phyloP scores from a whole-genome alignment of 768 basidiomycete genomes.

The Ramaria rubella region DNA sequence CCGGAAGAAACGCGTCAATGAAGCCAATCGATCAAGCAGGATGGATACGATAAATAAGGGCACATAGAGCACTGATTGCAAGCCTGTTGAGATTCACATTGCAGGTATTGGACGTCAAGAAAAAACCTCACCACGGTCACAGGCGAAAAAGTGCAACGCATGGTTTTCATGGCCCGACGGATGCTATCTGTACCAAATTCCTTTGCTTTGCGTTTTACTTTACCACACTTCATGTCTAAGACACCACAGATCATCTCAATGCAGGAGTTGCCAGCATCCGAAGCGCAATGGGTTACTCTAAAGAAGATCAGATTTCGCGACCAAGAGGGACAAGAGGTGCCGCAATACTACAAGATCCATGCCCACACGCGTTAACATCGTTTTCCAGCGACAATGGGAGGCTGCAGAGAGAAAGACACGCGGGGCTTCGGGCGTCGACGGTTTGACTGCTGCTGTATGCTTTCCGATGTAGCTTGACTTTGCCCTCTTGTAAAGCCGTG shows the following conservation, averaged over 20 bases:
- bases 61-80: not conserved
- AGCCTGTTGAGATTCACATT: too few species aligned
- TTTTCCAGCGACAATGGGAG: constrained; percentile 75
- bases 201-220: not conserved
- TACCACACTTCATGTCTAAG: constrained; percentile 13
- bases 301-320: constrained; percentile 79
- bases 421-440: constrained; percentile 72
- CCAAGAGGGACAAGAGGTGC: constrained; percentile 65
- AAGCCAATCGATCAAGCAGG: not conserved
- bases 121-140: too few species aligned
- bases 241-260: constrained; percentile 47
- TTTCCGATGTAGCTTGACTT: not conserved
- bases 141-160: too few species aligned
- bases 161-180: too few species aligned
- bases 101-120: too few species aligned
- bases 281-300: constrained; percentile 76
- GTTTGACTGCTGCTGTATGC: constrained; percentile 30
- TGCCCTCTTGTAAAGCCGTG: constrained; percentile 64
- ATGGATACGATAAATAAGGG: too few species aligned
- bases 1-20: not conserved
- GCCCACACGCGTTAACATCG: constrained; percentile 7
- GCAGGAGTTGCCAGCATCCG: constrained; percentile 43
- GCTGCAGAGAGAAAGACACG: constrained; percentile 79
- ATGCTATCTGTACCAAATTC: too few species aligned
- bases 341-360: not conserved